These are phyloP conservation scores for Lumnitzera racemosa DNA, from an alignment of 345 rosid genomes.

Conservation along the genomic window DNA sequence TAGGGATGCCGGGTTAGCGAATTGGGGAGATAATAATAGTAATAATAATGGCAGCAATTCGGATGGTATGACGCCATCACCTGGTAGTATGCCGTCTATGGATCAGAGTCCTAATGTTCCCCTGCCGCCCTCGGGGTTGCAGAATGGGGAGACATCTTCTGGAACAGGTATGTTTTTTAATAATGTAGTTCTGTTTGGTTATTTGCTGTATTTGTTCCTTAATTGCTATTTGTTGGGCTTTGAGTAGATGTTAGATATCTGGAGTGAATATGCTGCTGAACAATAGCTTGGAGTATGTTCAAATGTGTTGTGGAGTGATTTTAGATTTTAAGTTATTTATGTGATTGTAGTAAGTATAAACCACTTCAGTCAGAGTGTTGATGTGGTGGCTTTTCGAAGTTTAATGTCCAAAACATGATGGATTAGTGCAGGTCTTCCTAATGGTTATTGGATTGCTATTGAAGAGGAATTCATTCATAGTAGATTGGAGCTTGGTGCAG, in stretches of 20 bases:
- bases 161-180: conserved; percentile 27
- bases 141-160: conserved; percentile 59
- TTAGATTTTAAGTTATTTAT: neutral
- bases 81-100: conserved; percentile 43
- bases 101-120: conserved; percentile 57
- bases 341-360: neutral
- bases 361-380: too few relatives aligned
- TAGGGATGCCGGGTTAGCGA: conserved; percentile 3
- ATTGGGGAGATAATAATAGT: conserved; percentile 28
- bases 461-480: too few relatives aligned
- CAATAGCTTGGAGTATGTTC: too few relatives aligned
- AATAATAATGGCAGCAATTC: conserved; percentile 28
- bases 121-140: conserved; percentile 36
- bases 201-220: neutral
- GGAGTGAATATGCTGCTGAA: too few relatives aligned
- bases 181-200: neutral
- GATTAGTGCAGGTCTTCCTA: too few relatives aligned
- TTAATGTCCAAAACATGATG: too few relatives aligned
- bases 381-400: too few relatives aligned
- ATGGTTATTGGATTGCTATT: too few relatives aligned
- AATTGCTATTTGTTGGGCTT: too few relatives aligned
- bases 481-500: too few relatives aligned
- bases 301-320: too few relatives aligned
- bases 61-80: conserved; percentile 22
- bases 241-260: too few relatives aligned